Evolutionary conservation across 2,329 filamentous ascomycete genomes (phyloP).

Genomic region (Septoria petroselini): DNA sequence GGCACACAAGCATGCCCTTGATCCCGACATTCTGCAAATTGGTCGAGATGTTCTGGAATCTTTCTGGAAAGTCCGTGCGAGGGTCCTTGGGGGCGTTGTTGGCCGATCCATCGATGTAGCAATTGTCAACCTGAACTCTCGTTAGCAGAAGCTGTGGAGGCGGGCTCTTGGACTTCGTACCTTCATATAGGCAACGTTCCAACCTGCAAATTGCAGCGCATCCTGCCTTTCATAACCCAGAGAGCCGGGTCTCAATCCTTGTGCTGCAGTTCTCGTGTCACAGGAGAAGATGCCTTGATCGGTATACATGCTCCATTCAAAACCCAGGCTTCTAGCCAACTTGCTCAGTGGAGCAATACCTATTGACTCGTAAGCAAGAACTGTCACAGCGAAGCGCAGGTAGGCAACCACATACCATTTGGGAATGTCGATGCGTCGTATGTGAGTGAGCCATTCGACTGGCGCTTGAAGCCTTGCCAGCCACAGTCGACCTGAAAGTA

Average conservation of each 20-base stretch:
- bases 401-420: conserved; percentile 37
- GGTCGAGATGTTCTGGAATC: conserved; percentile 29
- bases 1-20: conserved; percentile 29
- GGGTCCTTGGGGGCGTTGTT: conserved; percentile 34
- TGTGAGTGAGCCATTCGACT: conserved; percentile 47
- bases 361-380: background rate
- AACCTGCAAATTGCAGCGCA: conserved; percentile 30
- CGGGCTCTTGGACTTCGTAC: background rate
- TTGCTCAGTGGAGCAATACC: conserved; percentile 49
- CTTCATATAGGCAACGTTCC: conserved; percentile 34
- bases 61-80: conserved; percentile 31
- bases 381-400: too few species aligned
- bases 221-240: conserved; percentile 30
- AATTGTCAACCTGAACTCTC: conserved; percentile 33
- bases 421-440: conserved; percentile 54
- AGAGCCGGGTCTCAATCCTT: conserved; percentile 20
- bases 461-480: conserved; percentile 46
- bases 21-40: conserved; percentile 34
- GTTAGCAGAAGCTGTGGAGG: background rate
- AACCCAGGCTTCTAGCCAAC: conserved; percentile 48
- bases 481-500: conserved; percentile 60
- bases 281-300: conserved; percentile 32
- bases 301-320: conserved; percentile 57
- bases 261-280: conserved; percentile 23
- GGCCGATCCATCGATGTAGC: conserved; percentile 28